Conservation (phyloP, 129 eudicot species). For the Saposhnikovia divaricata region DNA sequence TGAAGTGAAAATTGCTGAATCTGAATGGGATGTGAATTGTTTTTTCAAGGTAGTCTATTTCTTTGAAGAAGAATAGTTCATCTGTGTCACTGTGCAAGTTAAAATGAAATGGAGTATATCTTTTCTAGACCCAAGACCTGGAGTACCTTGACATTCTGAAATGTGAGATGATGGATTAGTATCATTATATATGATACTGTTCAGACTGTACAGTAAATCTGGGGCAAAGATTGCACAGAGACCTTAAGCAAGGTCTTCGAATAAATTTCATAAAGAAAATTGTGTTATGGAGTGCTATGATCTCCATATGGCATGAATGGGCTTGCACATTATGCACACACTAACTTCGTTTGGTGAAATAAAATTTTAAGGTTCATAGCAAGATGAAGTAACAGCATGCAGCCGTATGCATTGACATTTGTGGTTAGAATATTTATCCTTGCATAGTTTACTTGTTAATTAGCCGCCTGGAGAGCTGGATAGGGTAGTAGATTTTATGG, state of each 20-base stretch:
- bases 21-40: not conserved
- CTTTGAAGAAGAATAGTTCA: not conserved
- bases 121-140: not conserved
- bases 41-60: not conserved
- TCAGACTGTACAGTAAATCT: constrained; percentile 50
- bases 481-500: constrained; percentile 45
- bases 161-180: no score
- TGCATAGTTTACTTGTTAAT: constrained; percentile 66
- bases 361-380: constrained; percentile 42
- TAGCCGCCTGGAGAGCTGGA: constrained; percentile 57
- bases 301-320: constrained; percentile 78
- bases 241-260: constrained; percentile 41
- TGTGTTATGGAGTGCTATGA: constrained; percentile 58
- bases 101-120: not conserved
- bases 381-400: constrained; percentile 63
- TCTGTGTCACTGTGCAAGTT: not conserved
- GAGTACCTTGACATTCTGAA: not conserved
- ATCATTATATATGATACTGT: no score
- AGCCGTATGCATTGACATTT: constrained; percentile 44
- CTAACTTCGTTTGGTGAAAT: constrained; percentile 36
- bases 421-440: constrained; percentile 47
- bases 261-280: constrained; percentile 41
- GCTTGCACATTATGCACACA: constrained; percentile 14
- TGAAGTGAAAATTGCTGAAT: not conserved
- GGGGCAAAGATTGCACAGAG: constrained; percentile 38